Evolutionary conservation across 257 asterid genomes (phyloP), one percentile per base, ranked within the genome.

Genomic region (Cinchona pubescens): DNA sequence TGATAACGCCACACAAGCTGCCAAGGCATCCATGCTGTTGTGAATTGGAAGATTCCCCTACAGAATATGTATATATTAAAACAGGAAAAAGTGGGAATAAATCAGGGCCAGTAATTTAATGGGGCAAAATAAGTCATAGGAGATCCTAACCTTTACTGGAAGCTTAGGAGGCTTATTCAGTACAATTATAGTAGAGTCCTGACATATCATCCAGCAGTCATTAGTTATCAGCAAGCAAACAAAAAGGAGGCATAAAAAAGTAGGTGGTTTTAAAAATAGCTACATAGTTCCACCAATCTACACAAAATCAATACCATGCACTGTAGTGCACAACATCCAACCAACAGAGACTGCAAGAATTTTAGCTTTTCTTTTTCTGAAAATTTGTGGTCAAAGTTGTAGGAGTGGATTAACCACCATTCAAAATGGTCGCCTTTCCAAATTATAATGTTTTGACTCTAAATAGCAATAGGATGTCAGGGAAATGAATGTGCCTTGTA

Each of bases 21-120:
- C 98, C 91, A 94, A 89, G 71, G 96, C 96, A 78, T 94, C 99
- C 97, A 94, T 89, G 90, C 98, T 89, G 86, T 94, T 94, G 80
- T 92, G 96, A 91, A 94, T 87, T 7, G 97, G 79, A 76, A 90
- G 79, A 68, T 78, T 81, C 49, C 99, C 97, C 99, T 94, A 72
- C 76, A 46, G 38, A 71, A 62, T 67, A 40, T 8, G 49, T 51
- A 68, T 23, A 27, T 63, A 60, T 82, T 76, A 81, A 77, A 72
- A 70, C 60, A 63, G 75, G 66, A 21, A 43, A 55, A 61, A 65
- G 27, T 40, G 25, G 46, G 21, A 69, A 58, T 13, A 53, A 49
- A 74, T 69, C 45, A 18, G 42, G 43, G 53, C 79, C 45, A 61
- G 29, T 66, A 75, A 66, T 37, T n/a, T 43, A 69, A 74, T 40